phyloP scores from a whole-genome alignment of 257 asterid genomes.

The Solanum corneliomulleri region DNA sequence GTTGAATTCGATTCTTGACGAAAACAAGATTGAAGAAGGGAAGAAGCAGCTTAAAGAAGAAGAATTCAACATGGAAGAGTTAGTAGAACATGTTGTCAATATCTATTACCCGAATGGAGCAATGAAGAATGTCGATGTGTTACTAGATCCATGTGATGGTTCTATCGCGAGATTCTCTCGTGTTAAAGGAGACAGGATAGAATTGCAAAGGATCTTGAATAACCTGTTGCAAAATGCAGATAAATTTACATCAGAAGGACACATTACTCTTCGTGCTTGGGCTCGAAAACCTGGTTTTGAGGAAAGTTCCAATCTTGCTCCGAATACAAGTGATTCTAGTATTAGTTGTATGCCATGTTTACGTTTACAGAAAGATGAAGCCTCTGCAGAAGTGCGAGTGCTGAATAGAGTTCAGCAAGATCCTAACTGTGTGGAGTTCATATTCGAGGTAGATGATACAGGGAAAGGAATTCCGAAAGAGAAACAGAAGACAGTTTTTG shows the following conservation, averaged over 20 bases:
- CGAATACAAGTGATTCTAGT: neutral
- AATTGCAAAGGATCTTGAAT: conserved; percentile 51
- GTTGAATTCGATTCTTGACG: conserved; percentile 58
- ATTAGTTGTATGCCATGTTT: conserved; percentile 18
- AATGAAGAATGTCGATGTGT: conserved; percentile 63
- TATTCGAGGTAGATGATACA: conserved; percentile 68
- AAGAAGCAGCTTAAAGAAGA: conserved; percentile 53
- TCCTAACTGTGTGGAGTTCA: conserved; percentile 39
- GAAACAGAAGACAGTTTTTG: conserved; percentile 48
- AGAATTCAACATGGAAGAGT: conserved; percentile 41
- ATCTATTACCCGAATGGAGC: conserved; percentile 39
- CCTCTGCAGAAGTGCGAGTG: conserved; percentile 5
- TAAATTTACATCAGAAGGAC: conserved; percentile 63
- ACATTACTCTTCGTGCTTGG: conserved; percentile 53
- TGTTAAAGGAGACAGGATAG: conserved; percentile 57
- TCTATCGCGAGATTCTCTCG: conserved; percentile 19
- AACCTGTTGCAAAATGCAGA: conserved; percentile 70
- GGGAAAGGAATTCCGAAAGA: conserved; percentile 15
- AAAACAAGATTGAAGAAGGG: conserved; percentile 61
- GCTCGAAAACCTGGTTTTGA: conserved; percentile 35
- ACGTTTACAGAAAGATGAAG: conserved; percentile 3
- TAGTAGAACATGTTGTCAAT: conserved; percentile 60
- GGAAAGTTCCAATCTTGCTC: conserved; percentile 16
- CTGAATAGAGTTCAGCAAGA: conserved; percentile 15
- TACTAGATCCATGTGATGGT: conserved; percentile 57